Percentiles rank a stretch among this genome's conserved stretches.
These are phyloP conservation scores for Penicillium ucsense DNA, from an alignment of 495 filamentous ascomycete species.

Conservation along the genomic window DNA sequence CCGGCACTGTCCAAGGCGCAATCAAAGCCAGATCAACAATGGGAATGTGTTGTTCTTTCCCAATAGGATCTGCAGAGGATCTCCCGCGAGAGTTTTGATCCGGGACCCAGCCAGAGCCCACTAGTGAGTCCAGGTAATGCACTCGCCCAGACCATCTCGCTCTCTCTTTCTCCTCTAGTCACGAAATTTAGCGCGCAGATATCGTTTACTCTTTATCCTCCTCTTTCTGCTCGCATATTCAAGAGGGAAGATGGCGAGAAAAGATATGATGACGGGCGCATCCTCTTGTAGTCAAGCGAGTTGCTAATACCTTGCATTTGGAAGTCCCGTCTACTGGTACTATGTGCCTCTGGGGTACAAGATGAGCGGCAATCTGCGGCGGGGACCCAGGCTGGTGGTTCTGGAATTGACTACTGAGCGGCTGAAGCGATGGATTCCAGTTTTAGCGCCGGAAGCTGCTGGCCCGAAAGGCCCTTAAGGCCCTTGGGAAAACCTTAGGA, in stretches of 20 bases:
- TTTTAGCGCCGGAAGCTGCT: neutral
- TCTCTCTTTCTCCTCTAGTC: neutral
- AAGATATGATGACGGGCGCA: too few species aligned
- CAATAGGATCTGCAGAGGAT: constrained; percentile 32
- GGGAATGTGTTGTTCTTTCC: too few species aligned
- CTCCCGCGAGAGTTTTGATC: constrained; percentile 32
- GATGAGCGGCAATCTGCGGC: too few species aligned
- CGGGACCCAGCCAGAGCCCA: constrained; percentile 20
- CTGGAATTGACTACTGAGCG: neutral
- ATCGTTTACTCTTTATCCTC: too few species aligned
- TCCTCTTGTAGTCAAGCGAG: too few species aligned
- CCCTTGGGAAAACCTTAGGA: constrained; percentile 7
- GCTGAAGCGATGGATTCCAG: neutral
- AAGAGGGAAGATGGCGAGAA: too few species aligned
- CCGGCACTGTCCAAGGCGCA: too few species aligned
- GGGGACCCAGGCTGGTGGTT: neutral
- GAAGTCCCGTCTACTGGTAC: neutral
- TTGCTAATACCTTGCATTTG: neutral
- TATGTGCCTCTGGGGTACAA: too few species aligned
- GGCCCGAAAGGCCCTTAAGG: neutral
- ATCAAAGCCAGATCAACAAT: too few species aligned
- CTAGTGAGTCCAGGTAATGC: constrained; percentile 11
- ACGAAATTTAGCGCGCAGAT: too few species aligned
- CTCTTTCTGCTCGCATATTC: too few species aligned
- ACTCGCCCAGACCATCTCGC: constrained; percentile 12